Base-by-base conservation (phyloP, 2,329 filamentous ascomycete species). In the Lithohypha guttulata region DNA sequence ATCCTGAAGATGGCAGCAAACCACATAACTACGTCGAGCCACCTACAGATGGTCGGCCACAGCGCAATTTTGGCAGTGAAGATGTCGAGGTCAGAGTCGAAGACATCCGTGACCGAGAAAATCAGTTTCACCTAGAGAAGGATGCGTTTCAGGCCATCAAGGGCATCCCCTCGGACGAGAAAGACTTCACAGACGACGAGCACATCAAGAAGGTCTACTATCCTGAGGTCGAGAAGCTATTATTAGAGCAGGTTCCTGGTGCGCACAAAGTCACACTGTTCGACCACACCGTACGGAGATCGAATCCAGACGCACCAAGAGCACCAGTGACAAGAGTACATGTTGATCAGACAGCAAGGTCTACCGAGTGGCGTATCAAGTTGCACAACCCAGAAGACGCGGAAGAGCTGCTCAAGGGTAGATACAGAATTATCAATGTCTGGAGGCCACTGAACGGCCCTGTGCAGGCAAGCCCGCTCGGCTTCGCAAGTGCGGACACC, bases 341-440 rank as follows among this genome's bases (percentile, higher is more conserved):
- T 59, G 81, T 93, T 46, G 86, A 94, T 58, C 86, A 94, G 61
- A 91, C 84, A 0, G 60, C 71, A 5, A 59, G 59, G 11, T 79
- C 81, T 0, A 77, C 81, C 0, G 69, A 63, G 7, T 68, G 73
- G 56, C 80, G 85, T 33, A 81, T 93, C 2, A 64, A 65, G 10
- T 64, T 71, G 2, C 84, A 87, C 58, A 66, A 84, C 39, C 62
- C 73, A 1, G 70, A 71, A 7, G 81, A 86, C 45, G 81, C 83
- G 0, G 77, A 79, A 3, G 54, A 60, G 40, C 64, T 89, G 0
- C 70, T 89, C 1, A 56, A 68, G 42, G 75, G 71, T 2, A 76
- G 85, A 2, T 86, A 84, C 59, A 74, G 85, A 44, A 84, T 94
- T 53, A 75, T 94, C 58, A 94, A 93, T 50, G 79, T 94, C 33